Base-by-base conservation (phyloP, 331 rosid species). In the Pyracantha coccinea region DNA sequence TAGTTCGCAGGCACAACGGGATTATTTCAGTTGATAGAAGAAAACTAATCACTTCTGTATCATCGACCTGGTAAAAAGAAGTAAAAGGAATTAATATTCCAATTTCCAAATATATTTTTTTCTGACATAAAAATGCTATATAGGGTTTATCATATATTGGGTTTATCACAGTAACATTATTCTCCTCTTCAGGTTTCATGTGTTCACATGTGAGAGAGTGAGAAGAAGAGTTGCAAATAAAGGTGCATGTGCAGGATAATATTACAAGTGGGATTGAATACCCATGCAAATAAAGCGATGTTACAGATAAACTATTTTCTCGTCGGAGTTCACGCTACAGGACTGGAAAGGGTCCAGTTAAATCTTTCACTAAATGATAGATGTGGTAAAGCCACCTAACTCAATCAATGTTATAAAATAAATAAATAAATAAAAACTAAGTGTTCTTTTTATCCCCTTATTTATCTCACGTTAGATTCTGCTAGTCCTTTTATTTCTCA, bases 11-110 rank as follows among this genome's bases (percentile, higher is more conserved):
- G 86, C 98, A 93, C 74, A 93, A 55, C 0, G 98, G 98, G 74
- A 91, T 87, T 73, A 91, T 84, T 76, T 91, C 97, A 2, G 97
- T 93, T 6, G 92, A 88, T 66, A 91, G 93, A 69, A 93, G 98
- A 79, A 89, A 93, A 68, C 86, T 79, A 54, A 91, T 86, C 53
- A 88, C 91, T 54, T 89, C 92, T 31, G 88, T 80, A 72, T 91
- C 92, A 73, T 89, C 96, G 73, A 88, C 93, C 98, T 93, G 85
- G 71, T 74, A 72, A 27, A 31, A 41, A 79, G 69, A 33, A 53
- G 9, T 47, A 33, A 53, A 55, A 69, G 50, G 33, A 75, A 68
- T 35, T 41, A 58, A 23, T n/a, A 58, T 58, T 15, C 8, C 57
- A 61, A 81, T 60, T 60, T 27, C 33, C 32, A 59, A 20, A 52